phyloP scores from a whole-genome alignment of 495 filamentous ascomycete genomes.

The Hypoxylon cercidicola region DNA sequence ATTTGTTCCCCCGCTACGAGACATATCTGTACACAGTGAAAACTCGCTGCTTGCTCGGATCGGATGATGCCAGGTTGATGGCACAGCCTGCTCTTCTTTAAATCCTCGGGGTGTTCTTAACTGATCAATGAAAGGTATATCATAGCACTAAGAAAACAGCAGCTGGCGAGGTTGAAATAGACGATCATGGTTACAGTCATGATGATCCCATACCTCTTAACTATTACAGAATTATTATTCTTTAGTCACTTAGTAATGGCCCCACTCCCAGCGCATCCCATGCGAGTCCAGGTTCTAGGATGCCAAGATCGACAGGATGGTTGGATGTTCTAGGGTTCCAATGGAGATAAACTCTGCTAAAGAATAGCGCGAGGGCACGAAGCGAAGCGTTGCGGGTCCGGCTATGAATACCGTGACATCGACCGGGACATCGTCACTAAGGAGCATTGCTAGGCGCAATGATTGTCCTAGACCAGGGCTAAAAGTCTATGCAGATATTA shows the following conservation, averaged over 20 bases:
- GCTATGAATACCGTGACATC: no score
- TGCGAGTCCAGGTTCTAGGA: not conserved
- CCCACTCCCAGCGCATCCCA: conserved; percentile 14
- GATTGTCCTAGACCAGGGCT: conserved; percentile 9
- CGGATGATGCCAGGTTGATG: not conserved
- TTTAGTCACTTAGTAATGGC: conserved; percentile 15
- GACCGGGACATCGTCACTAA: no score
- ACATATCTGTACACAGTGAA: not conserved
- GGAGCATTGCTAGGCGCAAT: conserved; percentile 22
- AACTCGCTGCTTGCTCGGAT: not conserved
- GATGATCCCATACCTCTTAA: not conserved
- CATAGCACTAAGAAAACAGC: conserved; percentile 12
- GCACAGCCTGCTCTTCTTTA: not conserved
- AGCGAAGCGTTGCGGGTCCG: conserved; percentile 1
- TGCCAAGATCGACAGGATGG: no score
- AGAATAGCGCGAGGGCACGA: conserved; percentile 17
- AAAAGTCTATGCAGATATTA: not conserved
- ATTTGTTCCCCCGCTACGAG: conserved; percentile 2
- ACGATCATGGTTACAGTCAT: not conserved
- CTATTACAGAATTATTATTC: conserved; percentile 2
- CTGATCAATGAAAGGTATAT: not conserved
- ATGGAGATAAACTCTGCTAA: conserved; percentile 1
- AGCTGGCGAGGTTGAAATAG: not conserved
- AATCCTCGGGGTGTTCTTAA: not conserved
- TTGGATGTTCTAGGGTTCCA: not conserved